Conservation (phyloP, 2,329 filamentous ascomycete genomes). For the Boeremia lycopersici region DNA sequence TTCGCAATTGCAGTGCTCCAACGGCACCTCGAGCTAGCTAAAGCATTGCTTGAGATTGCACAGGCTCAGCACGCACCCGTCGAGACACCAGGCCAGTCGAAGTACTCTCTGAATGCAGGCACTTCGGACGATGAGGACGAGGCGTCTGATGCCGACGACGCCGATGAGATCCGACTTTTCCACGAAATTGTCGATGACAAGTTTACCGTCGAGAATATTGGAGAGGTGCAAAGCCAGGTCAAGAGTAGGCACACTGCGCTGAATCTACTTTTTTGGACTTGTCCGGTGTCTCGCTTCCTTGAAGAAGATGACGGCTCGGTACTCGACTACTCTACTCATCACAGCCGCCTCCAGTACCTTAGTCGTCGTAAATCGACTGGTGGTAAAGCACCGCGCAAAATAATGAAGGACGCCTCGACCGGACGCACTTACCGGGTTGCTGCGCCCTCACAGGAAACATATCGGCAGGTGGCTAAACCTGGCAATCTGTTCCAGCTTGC, state of each 20-base stretch:
- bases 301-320: slow-evolving; percentile 1
- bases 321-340: neutral
- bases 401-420: slow-evolving; percentile 14
- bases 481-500: slow-evolving; percentile 40
- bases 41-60: slow-evolving; percentile 71
- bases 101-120: slow-evolving; percentile 55
- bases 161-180: slow-evolving; percentile 42
- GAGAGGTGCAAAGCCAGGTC: slow-evolving; percentile 70
- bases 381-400: slow-evolving; percentile 2
- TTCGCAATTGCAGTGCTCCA: slow-evolving; percentile 72
- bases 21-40: slow-evolving; percentile 68
- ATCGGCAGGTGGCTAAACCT: slow-evolving; percentile 5
- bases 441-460: neutral
- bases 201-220: slow-evolving; percentile 79
- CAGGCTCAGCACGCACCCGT: slow-evolving; percentile 69
- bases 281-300: slow-evolving; percentile 18
- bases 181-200: slow-evolving; percentile 66
- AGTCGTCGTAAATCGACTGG: neutral
- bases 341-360: neutral
- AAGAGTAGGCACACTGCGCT: slow-evolving; percentile 67
- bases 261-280: slow-evolving; percentile 53
- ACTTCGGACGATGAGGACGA: slow-evolving; percentile 32
- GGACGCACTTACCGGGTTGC: slow-evolving; percentile 4
- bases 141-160: slow-evolving; percentile 29
- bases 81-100: slow-evolving; percentile 50